A percentile compares a stretch with the other conserved stretches of the same genome.
Conservation (phyloP, 2,329 filamentous ascomycete genomes). For the Furcasterigmium sp. region DNA sequence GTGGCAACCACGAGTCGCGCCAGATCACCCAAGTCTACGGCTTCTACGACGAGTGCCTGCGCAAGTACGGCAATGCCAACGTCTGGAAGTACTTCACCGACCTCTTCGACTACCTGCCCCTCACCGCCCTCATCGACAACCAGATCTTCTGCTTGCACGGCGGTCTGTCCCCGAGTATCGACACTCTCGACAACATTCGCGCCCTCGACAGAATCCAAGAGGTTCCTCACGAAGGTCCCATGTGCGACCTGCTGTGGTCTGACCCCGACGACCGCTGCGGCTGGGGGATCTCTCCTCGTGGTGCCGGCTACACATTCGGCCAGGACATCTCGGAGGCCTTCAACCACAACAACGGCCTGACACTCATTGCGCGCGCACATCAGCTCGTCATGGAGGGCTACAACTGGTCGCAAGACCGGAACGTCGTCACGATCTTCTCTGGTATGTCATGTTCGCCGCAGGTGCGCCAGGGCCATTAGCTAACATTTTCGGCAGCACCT, state of each 20-base stretch:
- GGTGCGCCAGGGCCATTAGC: not conserved
- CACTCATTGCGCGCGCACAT: constrained; percentile 90
- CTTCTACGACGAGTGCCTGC: constrained; percentile 98
- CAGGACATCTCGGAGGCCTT: constrained; percentile 98
- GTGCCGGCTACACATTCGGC: constrained; percentile 91
- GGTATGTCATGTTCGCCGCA: constrained; percentile 44
- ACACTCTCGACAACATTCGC: constrained; percentile 92
- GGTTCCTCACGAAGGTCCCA: constrained; percentile 95
- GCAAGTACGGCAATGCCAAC: constrained; percentile 98
- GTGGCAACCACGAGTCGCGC: constrained; percentile 97
- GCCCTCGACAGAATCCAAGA: constrained; percentile 96
- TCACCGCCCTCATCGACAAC: constrained; percentile 96
- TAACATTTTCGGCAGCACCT: constrained; percentile 49
- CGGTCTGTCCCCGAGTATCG: constrained; percentile 91
- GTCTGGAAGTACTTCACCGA: constrained; percentile 99
- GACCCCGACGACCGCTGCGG: constrained; percentile 95
- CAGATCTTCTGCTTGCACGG: constrained; percentile 99
- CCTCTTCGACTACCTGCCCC: constrained; percentile 95
- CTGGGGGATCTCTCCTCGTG: constrained; percentile 92
- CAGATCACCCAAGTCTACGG: constrained; percentile 99
- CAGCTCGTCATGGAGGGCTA: constrained; percentile 99
- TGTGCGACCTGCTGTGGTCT: constrained; percentile 97
- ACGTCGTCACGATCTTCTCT: constrained; percentile 98
- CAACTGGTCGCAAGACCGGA: constrained; percentile 98
- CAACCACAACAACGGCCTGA: constrained; percentile 98